Conservation (phyloP, 2,329 filamentous ascomycete species). For the Dactylellina leptospora region DNA sequence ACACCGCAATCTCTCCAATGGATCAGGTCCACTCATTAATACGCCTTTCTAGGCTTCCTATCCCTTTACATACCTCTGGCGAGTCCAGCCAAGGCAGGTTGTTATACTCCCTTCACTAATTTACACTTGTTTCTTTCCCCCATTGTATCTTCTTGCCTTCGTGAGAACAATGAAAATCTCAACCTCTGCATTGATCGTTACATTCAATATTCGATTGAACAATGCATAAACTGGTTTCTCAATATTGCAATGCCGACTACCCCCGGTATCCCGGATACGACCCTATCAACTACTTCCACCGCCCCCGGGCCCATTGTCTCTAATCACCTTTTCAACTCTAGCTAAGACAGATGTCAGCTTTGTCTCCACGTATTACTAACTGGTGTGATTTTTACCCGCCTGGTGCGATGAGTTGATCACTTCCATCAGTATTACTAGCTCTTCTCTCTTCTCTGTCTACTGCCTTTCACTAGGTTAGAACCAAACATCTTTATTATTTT, state of each 20-base stretch:
- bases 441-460: not conserved
- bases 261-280: constrained; percentile 2
- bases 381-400: constrained; percentile 37
- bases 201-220: too few relatives aligned
- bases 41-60: not conserved
- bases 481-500: not conserved
- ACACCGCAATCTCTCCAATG: constrained; percentile 11
- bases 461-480: constrained; percentile 15
- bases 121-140: constrained; percentile 3
- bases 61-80: not conserved
- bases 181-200: too few relatives aligned
- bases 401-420: constrained; percentile 43
- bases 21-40: not conserved
- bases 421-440: not conserved
- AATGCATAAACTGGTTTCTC: too few relatives aligned
- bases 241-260: too few relatives aligned
- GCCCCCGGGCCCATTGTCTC: constrained; percentile 21
- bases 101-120: constrained; percentile 1
- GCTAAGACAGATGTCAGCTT: too few relatives aligned
- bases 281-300: constrained; percentile 5
- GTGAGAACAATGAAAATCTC: constrained; percentile 22
- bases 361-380: not conserved
- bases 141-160: not conserved
- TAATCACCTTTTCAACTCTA: not conserved
- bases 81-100: too few relatives aligned